A percentile compares a stretch with the other conserved stretches of the same genome.
Conservation (phyloP, 2,329 filamentous ascomycete species). For the Helicocarpus griseus region DNA sequence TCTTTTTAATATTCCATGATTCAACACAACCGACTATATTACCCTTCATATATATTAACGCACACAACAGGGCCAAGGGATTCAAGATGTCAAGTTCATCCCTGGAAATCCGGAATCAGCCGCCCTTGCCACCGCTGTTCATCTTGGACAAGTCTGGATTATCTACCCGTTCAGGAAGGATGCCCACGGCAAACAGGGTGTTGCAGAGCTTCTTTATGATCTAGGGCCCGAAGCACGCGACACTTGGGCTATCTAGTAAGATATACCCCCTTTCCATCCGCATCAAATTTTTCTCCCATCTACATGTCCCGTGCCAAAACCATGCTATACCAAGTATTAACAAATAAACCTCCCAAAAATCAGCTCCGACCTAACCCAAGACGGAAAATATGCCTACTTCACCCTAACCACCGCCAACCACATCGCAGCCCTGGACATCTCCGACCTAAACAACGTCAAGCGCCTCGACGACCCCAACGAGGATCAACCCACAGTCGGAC, state of each 20-base stretch:
- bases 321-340: too few species aligned
- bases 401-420: conserved; percentile 54
- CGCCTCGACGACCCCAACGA: conserved; percentile 52
- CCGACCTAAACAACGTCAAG: conserved; percentile 49
- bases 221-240: conserved; percentile 48
- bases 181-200: conserved; percentile 46
- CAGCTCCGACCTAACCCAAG: conserved; percentile 47
- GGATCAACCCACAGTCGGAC: conserved; percentile 49
- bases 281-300: not conserved
- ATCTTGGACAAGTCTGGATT: conserved; percentile 53
- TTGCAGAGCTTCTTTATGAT: conserved; percentile 49
- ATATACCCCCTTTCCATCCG: not conserved
- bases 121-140: conserved; percentile 51
- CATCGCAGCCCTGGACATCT: conserved; percentile 53
- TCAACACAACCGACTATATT: not conserved
- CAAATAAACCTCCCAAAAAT: conserved; percentile 3
- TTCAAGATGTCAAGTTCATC: conserved; percentile 58
- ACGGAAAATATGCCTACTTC: conserved; percentile 51
- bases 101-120: conserved; percentile 50
- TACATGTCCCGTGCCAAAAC: too few species aligned
- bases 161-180: conserved; percentile 54
- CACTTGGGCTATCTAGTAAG: conserved; percentile 48
- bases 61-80: conserved; percentile 41
- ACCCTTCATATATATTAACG: not conserved
- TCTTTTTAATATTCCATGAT: not conserved